A percentile compares a stretch with the other conserved stretches of the same genome.
phyloP scores from a whole-genome alignment of 1,284 basidiomycete species.

The Pterulicium gracile region DNA sequence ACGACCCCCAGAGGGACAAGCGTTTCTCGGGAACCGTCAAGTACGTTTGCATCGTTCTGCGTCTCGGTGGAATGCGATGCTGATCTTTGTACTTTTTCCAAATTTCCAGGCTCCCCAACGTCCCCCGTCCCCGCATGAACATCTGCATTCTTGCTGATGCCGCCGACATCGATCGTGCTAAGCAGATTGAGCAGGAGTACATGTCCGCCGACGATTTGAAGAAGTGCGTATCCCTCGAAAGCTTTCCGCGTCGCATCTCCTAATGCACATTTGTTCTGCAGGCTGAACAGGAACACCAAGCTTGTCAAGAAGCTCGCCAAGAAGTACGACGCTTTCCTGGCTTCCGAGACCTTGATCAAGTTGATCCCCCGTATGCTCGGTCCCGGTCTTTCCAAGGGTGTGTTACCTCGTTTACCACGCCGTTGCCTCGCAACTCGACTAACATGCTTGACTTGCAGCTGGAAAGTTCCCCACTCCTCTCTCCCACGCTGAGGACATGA shows the following conservation, averaged over 20 bases:
- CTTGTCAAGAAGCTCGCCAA: constrained; percentile 99
- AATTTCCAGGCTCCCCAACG: constrained; percentile 72
- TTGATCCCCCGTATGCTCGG: constrained; percentile 99
- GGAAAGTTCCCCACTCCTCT: constrained; percentile 99
- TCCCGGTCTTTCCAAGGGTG: constrained; percentile 97
- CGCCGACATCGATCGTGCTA: constrained; percentile 96
- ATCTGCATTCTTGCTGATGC: constrained; percentile 99
- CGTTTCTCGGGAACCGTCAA: constrained; percentile 98
- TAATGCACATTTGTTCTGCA: constrained; percentile 17
- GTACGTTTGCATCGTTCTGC: constrained; percentile 26
- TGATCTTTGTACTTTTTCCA: constrained; percentile 8
- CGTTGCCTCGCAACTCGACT: constrained; percentile 2
- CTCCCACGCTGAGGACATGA: constrained; percentile 87
- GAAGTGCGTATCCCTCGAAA: constrained; percentile 47
- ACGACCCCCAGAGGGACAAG: constrained; percentile 92
- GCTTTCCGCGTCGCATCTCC: too few species aligned
- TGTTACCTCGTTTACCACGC: constrained; percentile 10
- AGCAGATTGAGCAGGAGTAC: constrained; percentile 95
- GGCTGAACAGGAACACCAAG: constrained; percentile 99
- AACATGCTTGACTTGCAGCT: constrained; percentile 34
- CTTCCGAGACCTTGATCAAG: constrained; percentile 98
- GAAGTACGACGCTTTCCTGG: constrained; percentile 99
- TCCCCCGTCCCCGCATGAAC: constrained; percentile 98
- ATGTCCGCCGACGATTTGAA: constrained; percentile 99
- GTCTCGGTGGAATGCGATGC: not conserved